Evolutionary conservation across 192 early-diverging fungal genomes (phyloP).

Genomic region (Rhizophagus prolifer): DNA sequence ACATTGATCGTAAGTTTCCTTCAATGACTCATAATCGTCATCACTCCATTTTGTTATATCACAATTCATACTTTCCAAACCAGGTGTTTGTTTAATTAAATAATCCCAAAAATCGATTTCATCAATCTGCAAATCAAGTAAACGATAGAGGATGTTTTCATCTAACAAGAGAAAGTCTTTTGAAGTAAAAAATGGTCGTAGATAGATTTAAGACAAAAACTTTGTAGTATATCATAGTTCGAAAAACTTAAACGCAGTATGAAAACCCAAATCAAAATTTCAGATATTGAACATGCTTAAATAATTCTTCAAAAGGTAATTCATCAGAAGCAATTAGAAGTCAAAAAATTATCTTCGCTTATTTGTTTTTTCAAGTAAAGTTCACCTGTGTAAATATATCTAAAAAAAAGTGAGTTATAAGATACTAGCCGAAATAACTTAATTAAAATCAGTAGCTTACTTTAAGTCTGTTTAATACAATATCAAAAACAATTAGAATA

Average conservation of each 20-base stretch:
- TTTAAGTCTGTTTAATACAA: no score
- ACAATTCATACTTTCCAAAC: background rate
- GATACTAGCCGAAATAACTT: no score
- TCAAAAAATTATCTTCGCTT: no score
- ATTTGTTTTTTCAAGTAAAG: no score
- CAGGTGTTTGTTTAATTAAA: background rate
- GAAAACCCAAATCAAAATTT: constrained; percentile 7
- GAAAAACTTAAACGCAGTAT: background rate
- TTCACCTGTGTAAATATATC: no score
- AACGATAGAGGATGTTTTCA: no score
- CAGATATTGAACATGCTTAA: no score
- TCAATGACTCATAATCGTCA: background rate
- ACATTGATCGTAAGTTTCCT: background rate
- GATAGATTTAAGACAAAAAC: constrained; percentile 2
- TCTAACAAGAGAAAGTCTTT: background rate
- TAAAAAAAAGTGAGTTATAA: no score
- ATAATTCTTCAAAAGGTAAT: no score
- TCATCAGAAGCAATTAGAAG: no score
- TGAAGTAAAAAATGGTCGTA: constrained; percentile 1
- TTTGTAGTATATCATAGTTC: constrained; percentile 8
- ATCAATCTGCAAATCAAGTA: background rate
- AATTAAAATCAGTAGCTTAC: no score
- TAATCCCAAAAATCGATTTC: constrained; percentile 14
- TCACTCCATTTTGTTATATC: constrained; percentile 18
- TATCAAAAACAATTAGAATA: no score